Percentiles rank a stretch among this genome's conserved stretches.
Conservation (phyloP, 352 stramenopile genomes). For the Globisporangium iwayamae region DNA sequence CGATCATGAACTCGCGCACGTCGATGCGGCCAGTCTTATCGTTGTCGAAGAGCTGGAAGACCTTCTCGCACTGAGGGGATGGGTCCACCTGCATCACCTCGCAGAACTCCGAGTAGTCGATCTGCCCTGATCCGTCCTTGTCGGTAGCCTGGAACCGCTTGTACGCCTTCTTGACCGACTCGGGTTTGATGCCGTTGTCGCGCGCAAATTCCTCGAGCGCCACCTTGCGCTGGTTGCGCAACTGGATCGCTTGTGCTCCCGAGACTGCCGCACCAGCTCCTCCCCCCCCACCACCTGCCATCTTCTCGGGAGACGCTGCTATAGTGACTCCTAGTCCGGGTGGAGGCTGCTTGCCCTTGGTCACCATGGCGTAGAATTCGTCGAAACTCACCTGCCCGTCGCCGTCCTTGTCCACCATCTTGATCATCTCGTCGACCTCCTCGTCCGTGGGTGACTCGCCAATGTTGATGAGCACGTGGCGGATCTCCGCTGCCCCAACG, state of each 20-base stretch:
- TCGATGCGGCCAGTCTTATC: constrained; percentile 91
- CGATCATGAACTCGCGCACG: constrained; percentile 94
- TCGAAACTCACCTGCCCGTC: constrained; percentile 94
- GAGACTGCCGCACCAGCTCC: constrained; percentile 21
- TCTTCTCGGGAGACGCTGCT: constrained; percentile 28
- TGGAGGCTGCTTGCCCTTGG: constrained; percentile 89
- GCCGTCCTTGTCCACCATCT: constrained; percentile 94
- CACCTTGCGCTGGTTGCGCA: constrained; percentile 90
- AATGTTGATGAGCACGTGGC: constrained; percentile 95
- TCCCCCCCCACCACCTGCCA: constrained; percentile 21
- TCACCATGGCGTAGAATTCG: constrained; percentile 96
- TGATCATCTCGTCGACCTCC: constrained; percentile 96
- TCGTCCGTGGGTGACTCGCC: constrained; percentile 93
- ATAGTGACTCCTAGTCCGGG: constrained; percentile 66
- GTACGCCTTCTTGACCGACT: constrained; percentile 96
- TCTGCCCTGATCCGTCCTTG: constrained; percentile 93
- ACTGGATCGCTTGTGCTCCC: constrained; percentile 80
- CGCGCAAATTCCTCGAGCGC: constrained; percentile 92
- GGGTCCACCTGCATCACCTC: constrained; percentile 94
- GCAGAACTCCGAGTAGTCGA: constrained; percentile 97
- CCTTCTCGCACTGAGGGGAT: constrained; percentile 87
- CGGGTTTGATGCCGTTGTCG: constrained; percentile 95
- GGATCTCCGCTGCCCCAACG: constrained; percentile 92
- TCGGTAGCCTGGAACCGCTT: constrained; percentile 94
- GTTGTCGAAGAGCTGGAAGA: constrained; percentile 95